A percentile compares a stretch with the other conserved stretches of the same genome.
phyloP scores from a whole-genome alignment of 345 rosid species.

The Hibiscus mutabilis region DNA sequence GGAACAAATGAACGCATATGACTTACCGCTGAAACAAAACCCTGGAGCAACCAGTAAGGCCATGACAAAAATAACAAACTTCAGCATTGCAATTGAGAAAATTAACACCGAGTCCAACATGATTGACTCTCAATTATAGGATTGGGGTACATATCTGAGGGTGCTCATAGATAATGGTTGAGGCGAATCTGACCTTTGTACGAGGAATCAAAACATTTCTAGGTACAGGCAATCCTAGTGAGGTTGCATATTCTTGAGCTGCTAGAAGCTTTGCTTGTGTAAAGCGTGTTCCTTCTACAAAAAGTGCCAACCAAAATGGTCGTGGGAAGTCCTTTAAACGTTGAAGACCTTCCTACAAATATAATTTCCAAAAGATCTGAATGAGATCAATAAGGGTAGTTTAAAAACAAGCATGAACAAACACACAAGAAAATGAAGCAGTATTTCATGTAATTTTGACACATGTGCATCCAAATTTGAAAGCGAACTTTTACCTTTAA shows the following conservation, averaged over 20 bases:
- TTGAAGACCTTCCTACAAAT: conserved; percentile 78
- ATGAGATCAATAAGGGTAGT: background rate
- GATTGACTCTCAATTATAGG: background rate
- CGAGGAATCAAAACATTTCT: conserved; percentile 95
- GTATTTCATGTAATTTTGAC: background rate
- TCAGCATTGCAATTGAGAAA: background rate
- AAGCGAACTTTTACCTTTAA: conserved; percentile 39
- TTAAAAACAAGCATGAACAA: background rate
- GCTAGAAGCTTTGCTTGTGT: conserved; percentile 91
- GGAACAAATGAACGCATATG: conserved; percentile 94
- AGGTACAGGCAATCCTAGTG: conserved; percentile 78
- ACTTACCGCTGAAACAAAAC: conserved; percentile 89
- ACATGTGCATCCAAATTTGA: background rate
- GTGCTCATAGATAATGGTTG: background rate
- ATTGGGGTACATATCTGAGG: background rate
- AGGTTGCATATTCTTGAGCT: conserved; percentile 84
- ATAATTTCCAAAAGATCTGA: conserved; percentile 22
- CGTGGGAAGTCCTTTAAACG: conserved; percentile 71
- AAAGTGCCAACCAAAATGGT: conserved; percentile 97
- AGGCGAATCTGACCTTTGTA: conserved; percentile 55
- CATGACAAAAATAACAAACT: background rate
- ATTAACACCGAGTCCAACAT: background rate
- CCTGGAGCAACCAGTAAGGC: conserved; percentile 39
- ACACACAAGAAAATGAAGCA: background rate
- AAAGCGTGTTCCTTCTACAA: conserved; percentile 97